These are phyloP conservation scores for Westerdykella sp. DNA, from an alignment of 2,329 filamentous ascomycete genomes.

Conservation along the genomic window DNA sequence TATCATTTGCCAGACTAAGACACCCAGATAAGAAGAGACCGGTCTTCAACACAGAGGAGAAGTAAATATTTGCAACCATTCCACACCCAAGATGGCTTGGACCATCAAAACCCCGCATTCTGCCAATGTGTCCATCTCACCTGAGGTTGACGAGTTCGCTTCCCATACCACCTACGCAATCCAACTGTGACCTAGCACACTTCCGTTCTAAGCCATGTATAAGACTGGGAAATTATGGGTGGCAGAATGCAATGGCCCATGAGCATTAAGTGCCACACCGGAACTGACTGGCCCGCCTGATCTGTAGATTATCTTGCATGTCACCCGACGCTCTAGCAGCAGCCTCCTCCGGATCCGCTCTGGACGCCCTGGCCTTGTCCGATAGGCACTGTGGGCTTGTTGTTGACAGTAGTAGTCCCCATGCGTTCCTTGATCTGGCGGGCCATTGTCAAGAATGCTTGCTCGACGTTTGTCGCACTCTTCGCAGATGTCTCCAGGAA, in stretches of 20 bases:
- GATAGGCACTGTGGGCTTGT: constrained; percentile 96
- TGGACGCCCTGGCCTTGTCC: constrained; percentile 92
- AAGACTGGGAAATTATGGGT: constrained; percentile 21
- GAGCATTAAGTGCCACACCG: constrained; percentile 25
- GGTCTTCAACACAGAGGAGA: constrained; percentile 26
- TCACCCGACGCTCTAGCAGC: constrained; percentile 62
- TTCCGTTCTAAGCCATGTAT: constrained; percentile 29
- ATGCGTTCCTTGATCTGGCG: constrained; percentile 99
- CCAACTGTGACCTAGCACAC: constrained; percentile 21
- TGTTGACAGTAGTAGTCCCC: constrained; percentile 95
- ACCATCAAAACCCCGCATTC: constrained; percentile 7
- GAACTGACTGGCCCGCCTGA: constrained; percentile 26
- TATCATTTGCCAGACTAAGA: constrained; percentile 23
- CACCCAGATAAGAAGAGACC: constrained; percentile 19
- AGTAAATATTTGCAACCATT: constrained; percentile 13
- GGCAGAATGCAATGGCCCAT: constrained; percentile 18
- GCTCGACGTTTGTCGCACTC: constrained; percentile 99
- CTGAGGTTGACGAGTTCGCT: constrained; percentile 12
- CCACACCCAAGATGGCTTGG: constrained; percentile 8
- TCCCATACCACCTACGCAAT: constrained; percentile 20
- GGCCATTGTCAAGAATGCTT: constrained; percentile 99
- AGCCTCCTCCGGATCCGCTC: constrained; percentile 75
- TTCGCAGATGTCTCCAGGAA: constrained; percentile 99
- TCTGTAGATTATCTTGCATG: constrained; percentile 14
- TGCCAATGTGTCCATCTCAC: constrained; percentile 5